Conservation (phyloP, 352 stramenopile genomes). For the Pythium guiyangense region DNA sequence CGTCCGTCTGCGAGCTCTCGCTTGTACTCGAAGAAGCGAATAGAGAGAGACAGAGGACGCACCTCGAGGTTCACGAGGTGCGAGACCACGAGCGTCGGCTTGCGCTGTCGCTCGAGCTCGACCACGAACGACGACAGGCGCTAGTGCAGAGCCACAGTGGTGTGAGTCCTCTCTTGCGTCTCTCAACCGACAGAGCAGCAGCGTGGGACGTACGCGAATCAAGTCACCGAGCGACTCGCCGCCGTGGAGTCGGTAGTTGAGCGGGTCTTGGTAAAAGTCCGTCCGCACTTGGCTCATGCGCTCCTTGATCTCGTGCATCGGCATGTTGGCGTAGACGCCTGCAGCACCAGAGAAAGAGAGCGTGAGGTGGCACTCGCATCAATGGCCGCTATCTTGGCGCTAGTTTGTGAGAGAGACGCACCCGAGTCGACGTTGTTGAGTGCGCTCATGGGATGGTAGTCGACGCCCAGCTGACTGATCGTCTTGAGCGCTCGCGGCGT, state of each 20-base stretch:
- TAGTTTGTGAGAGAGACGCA: not conserved
- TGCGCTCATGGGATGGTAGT: slow-evolving; percentile 37
- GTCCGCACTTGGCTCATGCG: slow-evolving; percentile 27
- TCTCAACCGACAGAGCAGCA: not conserved
- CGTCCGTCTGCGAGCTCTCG: not conserved
- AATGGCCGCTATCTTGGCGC: too few species aligned
- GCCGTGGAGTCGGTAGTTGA: slow-evolving; percentile 44
- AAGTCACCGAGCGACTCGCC: slow-evolving; percentile 43
- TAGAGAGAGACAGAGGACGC: not conserved
- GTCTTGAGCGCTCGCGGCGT: slow-evolving; percentile 34
- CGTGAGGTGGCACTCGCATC: too few species aligned
- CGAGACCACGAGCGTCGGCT: slow-evolving; percentile 35
- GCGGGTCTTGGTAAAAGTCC: slow-evolving; percentile 38
- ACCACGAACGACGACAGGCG: slow-evolving; percentile 44
- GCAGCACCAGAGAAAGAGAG: not conserved
- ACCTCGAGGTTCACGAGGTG: slow-evolving; percentile 41
- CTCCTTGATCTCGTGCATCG: slow-evolving; percentile 29
- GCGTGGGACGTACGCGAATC: slow-evolving; percentile 24
- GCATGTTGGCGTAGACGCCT: slow-evolving; percentile 40
- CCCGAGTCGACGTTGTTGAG: slow-evolving; percentile 39
- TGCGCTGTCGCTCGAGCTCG: slow-evolving; percentile 35
- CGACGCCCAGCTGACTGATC: slow-evolving; percentile 27
- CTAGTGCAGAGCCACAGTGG: slow-evolving; percentile 10
- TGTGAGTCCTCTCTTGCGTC: not conserved
- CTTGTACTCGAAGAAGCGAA: not conserved